Base-by-base conservation (phyloP, 164 flowering plant species). In the Macadamia tetraphylla region DNA sequence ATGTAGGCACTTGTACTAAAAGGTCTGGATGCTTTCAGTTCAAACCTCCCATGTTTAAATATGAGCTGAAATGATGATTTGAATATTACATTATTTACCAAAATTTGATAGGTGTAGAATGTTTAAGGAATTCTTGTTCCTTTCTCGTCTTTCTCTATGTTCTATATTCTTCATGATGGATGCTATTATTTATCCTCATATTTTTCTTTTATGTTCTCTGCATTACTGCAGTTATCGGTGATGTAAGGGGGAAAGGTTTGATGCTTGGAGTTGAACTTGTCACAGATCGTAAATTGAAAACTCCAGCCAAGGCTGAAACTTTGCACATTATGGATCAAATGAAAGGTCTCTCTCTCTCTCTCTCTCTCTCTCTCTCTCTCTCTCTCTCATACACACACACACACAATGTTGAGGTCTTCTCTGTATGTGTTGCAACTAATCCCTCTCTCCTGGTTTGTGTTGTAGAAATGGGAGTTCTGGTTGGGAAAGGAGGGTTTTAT, bases 251-350 rank as follows among this genome's bases (percentile, higher is more conserved):
- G 64, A 85, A 81, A 68, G 99, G 99, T 32, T 70, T 92, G 76
- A 81, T 94, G 88, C 83, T 92, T 58, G 98, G 98, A 66, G 91
- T 94, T 66, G 98, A 94, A 71, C 86, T 92, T 8, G 98, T 94
- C 6, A 87, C 87, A 1, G 98, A 94, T 76, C 88, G 86, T 32
- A 46, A 84, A 23, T 51, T 68, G 76, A 94, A 94, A 75, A 92
- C 94, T 69, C 98, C 98, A 15, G 97, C 97, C 48, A 85, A 82
- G 58, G 82, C 74, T 66, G 98, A 94, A 78, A 88, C 85, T 23
- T 35, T 85, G n/a, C 88, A 84, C 66, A 72, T 92, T 15, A 88
- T 94, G 96, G 96, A 90, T 64, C 79, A 88, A 66, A 86, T 94
- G 98, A 94, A 87, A 90, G 99, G 98, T 91, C 6, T 17, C 14